A percentile compares a stretch with the other conserved stretches of the same genome.
Evolutionary conservation across 345 rosid species (phyloP).

Genomic region (Rhizophora apiculata): DNA sequence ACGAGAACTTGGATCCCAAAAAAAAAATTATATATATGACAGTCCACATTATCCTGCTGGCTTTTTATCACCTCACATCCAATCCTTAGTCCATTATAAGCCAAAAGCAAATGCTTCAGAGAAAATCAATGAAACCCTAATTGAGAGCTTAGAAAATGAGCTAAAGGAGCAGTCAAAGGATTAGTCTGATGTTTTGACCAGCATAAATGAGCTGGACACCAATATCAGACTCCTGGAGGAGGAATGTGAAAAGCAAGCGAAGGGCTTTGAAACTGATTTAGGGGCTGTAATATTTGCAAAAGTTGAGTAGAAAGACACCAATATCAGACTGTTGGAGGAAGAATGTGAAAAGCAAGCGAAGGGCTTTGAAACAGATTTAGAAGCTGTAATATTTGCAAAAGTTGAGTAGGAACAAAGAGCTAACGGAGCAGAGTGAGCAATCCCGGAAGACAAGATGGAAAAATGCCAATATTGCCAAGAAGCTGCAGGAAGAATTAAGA

Average conservation of each 20-base stretch:
- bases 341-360: constrained; percentile 61
- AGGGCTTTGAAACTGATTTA: too few relatives aligned
- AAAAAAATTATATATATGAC: constrained; percentile 9
- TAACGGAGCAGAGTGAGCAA: constrained; percentile 70
- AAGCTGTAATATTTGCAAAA: constrained; percentile 46
- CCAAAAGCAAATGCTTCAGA: constrained; percentile 28
- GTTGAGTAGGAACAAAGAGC: constrained; percentile 80
- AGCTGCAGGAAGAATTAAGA: constrained; percentile 75
- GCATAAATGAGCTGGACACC: constrained; percentile 49
- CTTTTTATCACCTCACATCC: constrained; percentile 23
- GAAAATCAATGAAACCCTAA: constrained; percentile 31
- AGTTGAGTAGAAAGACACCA: constrained; percentile 56
- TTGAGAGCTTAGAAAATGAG: constrained; percentile 26
- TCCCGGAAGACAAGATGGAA: constrained; percentile 61
- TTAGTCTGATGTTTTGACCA: constrained; percentile 27
- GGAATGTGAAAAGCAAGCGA: too few relatives aligned
- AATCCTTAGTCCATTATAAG: constrained; percentile 14
- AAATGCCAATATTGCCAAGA: constrained; percentile 70
- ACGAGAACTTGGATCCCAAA: constrained; percentile 47
- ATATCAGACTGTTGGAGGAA: too few relatives aligned
- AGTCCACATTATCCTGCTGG: constrained; percentile 35
- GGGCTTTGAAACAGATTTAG: constrained; percentile 61
- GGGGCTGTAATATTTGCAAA: constrained; percentile 10
- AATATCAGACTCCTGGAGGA: constrained; percentile 23
- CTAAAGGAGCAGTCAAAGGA: constrained; percentile 27